Evolutionary conservation across 2,329 filamentous ascomycete genomes (phyloP).

Genomic region (Sporothrix euskadiensis): DNA sequence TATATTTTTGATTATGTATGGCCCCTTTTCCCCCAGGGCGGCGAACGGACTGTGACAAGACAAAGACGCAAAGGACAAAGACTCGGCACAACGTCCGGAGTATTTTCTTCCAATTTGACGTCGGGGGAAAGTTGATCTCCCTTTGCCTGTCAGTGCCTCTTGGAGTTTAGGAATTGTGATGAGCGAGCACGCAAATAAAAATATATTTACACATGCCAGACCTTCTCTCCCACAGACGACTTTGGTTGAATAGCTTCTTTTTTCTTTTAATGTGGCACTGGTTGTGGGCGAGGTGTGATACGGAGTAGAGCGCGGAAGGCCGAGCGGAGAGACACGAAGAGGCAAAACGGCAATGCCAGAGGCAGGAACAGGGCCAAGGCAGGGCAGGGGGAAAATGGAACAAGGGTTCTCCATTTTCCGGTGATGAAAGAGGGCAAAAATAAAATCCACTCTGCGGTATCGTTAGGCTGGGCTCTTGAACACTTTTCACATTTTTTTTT

Average conservation of each 20-base stretch:
- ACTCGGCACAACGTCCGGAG: not conserved
- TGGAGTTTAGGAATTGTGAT: slow-evolving; percentile 13
- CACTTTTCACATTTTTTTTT: not conserved
- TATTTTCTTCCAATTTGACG: not conserved
- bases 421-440: not conserved
- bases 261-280: not conserved
- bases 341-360: not conserved
- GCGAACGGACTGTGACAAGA: not conserved
- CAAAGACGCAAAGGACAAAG: not conserved
- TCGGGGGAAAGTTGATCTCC: not conserved
- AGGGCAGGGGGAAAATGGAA: not conserved
- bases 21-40: not conserved
- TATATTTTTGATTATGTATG: slow-evolving; percentile 4
- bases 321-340: slow-evolving; percentile 18
- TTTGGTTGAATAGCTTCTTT: not conserved
- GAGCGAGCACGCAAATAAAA: slow-evolving; percentile 4
- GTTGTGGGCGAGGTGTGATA: not conserved
- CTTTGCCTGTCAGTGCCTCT: no score
- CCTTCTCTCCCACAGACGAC: not conserved
- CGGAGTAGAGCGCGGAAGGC: not conserved
- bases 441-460: not conserved
- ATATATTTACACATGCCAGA: not conserved
- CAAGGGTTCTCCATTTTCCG: not conserved
- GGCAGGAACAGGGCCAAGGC: slow-evolving; percentile 3
- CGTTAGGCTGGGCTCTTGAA: slow-evolving; percentile 7